Evolutionary conservation across 805 yeast genomes (phyloP).

Genomic region (Starmera dryadoides): DNA sequence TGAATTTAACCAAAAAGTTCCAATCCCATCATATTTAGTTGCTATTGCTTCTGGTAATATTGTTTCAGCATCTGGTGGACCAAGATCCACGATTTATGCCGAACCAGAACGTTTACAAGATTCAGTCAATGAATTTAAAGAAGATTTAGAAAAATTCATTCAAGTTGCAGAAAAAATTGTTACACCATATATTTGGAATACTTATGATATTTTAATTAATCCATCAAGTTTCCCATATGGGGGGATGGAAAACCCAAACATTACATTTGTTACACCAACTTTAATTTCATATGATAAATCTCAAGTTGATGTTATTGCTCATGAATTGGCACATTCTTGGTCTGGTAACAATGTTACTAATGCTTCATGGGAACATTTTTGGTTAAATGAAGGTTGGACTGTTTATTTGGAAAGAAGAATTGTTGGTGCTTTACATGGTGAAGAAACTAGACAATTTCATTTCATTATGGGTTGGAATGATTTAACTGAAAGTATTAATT

Average conservation of each 20-base stretch:
- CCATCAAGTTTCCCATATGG: conserved; percentile 82
- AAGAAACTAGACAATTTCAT: conserved; percentile 66
- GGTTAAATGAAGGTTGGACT: conserved; percentile 96
- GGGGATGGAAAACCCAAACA: conserved; percentile 92
- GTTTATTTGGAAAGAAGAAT: conserved; percentile 86
- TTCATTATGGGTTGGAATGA: conserved; percentile 89
- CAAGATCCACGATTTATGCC: conserved; percentile 75
- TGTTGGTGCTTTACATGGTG: conserved; percentile 72
- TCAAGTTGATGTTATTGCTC: conserved; percentile 86
- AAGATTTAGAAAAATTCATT: conserved; percentile 76
- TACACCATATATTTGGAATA: conserved; percentile 78
- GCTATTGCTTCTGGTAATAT: conserved; percentile 85
- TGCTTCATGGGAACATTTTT: conserved; percentile 88
- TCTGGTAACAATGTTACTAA: conserved; percentile 87
- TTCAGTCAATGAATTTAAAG: conserved; percentile 73
- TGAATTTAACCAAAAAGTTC: conserved; percentile 63
- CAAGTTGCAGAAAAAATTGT: conserved; percentile 69
- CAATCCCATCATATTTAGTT: conserved; percentile 79
- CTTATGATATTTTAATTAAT: conserved; percentile 72
- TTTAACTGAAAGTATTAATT: conserved; percentile 54
- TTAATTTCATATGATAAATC: conserved; percentile 77
- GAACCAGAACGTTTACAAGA: conserved; percentile 64
- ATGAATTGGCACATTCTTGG: conserved; percentile 92
- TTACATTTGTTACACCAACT: conserved; percentile 88
- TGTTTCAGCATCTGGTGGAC: conserved; percentile 63